Conservation (phyloP, 139 green algal genomes). For the Spirogloea muscicola region DNA sequence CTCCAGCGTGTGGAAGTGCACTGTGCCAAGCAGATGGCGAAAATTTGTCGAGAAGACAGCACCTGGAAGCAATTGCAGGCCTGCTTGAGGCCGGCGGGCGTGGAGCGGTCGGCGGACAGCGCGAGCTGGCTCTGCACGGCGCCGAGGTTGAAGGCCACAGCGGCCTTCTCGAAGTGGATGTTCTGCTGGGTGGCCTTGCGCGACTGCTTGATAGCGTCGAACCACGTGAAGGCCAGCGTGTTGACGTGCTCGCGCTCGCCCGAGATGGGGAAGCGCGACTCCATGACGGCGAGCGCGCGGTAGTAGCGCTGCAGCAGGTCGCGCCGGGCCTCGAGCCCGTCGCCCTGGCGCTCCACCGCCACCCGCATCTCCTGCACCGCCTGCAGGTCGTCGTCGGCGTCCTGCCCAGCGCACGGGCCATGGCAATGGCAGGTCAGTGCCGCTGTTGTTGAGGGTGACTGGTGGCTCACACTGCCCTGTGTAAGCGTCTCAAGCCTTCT, state of each 20-base stretch:
- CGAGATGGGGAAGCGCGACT: slow-evolving; percentile 86
- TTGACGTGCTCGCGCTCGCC: slow-evolving; percentile 62
- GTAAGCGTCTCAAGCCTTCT: no score
- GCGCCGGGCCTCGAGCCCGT: slow-evolving; percentile 26
- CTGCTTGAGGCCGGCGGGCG: slow-evolving; percentile 66
- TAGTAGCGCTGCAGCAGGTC: slow-evolving; percentile 68
- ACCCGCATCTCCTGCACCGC: slow-evolving; percentile 33
- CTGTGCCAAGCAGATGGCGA: not conserved
- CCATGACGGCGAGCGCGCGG: slow-evolving; percentile 71
- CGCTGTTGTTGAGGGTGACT: slow-evolving; percentile 1
- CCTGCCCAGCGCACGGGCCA: slow-evolving; percentile 33
- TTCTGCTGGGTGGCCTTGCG: slow-evolving; percentile 60
- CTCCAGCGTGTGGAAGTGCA: no score
- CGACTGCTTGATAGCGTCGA: slow-evolving; percentile 72
- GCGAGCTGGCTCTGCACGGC: slow-evolving; percentile 72
- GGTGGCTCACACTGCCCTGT: no score
- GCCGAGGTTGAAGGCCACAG: slow-evolving; percentile 86
- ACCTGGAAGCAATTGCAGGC: slow-evolving; percentile 64
- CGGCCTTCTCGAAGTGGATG: slow-evolving; percentile 89
- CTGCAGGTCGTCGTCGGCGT: slow-evolving; percentile 26
- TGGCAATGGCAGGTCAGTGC: slow-evolving; percentile 20
- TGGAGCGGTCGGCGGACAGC: slow-evolving; percentile 65
- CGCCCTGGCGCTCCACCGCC: slow-evolving; percentile 15
- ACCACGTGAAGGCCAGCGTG: slow-evolving; percentile 58
- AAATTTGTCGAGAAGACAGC: not conserved